phyloP scores from a whole-genome alignment of 805 yeast species.

The Isabelozyma rhagii region DNA sequence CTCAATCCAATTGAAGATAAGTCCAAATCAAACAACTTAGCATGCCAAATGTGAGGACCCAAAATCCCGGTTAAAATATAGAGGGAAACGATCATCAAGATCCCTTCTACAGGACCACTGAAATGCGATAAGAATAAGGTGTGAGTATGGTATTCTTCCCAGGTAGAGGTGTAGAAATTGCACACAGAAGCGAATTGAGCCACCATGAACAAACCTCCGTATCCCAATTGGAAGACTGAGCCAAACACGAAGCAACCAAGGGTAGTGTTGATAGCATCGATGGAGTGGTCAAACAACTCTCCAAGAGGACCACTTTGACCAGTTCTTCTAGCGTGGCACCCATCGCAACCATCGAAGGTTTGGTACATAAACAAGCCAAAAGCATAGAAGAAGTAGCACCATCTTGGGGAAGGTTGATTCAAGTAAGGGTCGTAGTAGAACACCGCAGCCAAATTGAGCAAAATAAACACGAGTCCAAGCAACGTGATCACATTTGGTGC shows the following conservation, averaged over 20 bases:
- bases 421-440: slow-evolving; percentile 72
- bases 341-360: slow-evolving; percentile 95
- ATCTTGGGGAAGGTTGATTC: slow-evolving; percentile 57
- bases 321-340: slow-evolving; percentile 90
- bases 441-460: slow-evolving; percentile 60
- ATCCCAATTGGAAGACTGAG: slow-evolving; percentile 76
- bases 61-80: slow-evolving; percentile 60
- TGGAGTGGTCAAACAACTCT: slow-evolving; percentile 89
- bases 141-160: slow-evolving; percentile 96
- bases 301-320: slow-evolving; percentile 96
- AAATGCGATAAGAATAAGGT: slow-evolving; percentile 70
- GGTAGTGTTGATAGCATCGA: slow-evolving; percentile 72
- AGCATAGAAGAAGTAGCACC: slow-evolving; percentile 78
- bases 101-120: slow-evolving; percentile 96
- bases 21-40: slow-evolving; percentile 37
- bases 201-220: slow-evolving; percentile 54
- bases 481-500: slow-evolving; percentile 93
- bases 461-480: slow-evolving; percentile 69
- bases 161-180: slow-evolving; percentile 85
- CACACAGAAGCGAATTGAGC: slow-evolving; percentile 72
- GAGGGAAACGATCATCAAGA: slow-evolving; percentile 55
- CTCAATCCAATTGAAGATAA: slow-evolving; percentile 29
- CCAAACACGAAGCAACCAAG: slow-evolving; percentile 71
- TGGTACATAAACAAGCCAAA: slow-evolving; percentile 85
- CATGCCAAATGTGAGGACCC: slow-evolving; percentile 71